Conservation (phyloP, 2,329 filamentous ascomycete genomes). For the Teratosphaeriaceae sp. region DNA sequence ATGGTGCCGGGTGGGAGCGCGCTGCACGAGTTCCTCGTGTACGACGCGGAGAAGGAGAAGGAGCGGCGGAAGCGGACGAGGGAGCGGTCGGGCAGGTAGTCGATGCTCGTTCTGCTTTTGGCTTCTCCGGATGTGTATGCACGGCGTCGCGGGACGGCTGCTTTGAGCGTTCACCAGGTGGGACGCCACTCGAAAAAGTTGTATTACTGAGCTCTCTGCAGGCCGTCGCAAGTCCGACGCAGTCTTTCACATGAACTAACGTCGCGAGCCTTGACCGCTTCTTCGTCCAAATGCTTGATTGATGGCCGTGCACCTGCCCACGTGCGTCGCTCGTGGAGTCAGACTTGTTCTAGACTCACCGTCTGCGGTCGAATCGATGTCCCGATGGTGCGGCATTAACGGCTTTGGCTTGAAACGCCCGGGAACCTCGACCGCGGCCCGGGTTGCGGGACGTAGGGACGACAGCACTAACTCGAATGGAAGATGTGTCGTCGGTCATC, state of each 20-base stretch:
- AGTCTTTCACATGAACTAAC: not conserved
- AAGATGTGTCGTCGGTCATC: too few relatives aligned
- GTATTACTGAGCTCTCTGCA: not conserved
- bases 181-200: not conserved
- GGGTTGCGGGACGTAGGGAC: too few relatives aligned
- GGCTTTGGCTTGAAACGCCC: too few relatives aligned
- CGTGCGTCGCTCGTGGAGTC: not conserved
- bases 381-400: too few relatives aligned
- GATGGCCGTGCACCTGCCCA: too few relatives aligned
- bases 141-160: not conserved
- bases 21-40: constrained; percentile 89
- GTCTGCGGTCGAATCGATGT: not conserved
- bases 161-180: not conserved
- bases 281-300: not conserved
- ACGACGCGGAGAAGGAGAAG: constrained; percentile 58
- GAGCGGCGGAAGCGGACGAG: constrained; percentile 30
- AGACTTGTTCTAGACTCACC: not conserved
- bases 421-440: too few relatives aligned
- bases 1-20: constrained; percentile 89
- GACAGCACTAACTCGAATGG: too few relatives aligned
- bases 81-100: constrained; percentile 31
- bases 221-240: not conserved
- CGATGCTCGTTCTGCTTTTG: too few relatives aligned
- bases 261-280: not conserved
- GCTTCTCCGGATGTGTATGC: too few relatives aligned